Evolutionary conservation across 805 yeast species (phyloP), one percentile per base, ranked within the genome.

Genomic region (Candida caryicola): DNA sequence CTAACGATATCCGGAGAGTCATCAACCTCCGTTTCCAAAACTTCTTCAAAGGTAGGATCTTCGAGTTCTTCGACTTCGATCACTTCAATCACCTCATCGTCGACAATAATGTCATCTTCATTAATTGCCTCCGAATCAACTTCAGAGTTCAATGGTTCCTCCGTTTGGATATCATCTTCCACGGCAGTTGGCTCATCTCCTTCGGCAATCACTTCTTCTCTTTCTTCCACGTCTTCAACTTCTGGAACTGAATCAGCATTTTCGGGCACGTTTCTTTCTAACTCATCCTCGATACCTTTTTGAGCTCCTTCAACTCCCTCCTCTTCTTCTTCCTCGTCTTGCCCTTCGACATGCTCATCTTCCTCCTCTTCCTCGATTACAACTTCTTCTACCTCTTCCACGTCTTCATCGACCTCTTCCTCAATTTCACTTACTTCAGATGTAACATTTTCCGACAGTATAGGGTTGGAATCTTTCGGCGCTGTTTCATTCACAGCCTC

Each of bases 261-360:
- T 12, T 9, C 10, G 8, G 8, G 26, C 12, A 23, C 26, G 12
- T 23, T 12, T 23, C 12, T 23, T 9, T 23, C 12, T 23, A 9
- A 8, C 26, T 9, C 8, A 23, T 23, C 12, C 12, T 23, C 12
- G 10, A 23, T 23, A 23, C 8, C 26, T 23, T 23, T 23, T 23
- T 8, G 10, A 28, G 6, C 12, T 28, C 12, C 30, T n/a, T 28
- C 6, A 23, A 21, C 26, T 18, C 28, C 14, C 19, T 33, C 39
- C 3, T 32, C 32, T 18, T n/a, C 31, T 3, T 23, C 30, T 14
- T 33, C 39, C 26, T 31, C 42, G 9, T 12, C 33, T 5, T 16
- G 14, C 9, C 31, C 39, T 9, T 45, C 50, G 5, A 26, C 43
- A 9, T 39, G 35, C 19, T 30, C 34, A 17, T 39, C 50, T 28